Conservation (phyloP, 176 grass and related monocot species). For the Saccharum officinarum region DNA sequence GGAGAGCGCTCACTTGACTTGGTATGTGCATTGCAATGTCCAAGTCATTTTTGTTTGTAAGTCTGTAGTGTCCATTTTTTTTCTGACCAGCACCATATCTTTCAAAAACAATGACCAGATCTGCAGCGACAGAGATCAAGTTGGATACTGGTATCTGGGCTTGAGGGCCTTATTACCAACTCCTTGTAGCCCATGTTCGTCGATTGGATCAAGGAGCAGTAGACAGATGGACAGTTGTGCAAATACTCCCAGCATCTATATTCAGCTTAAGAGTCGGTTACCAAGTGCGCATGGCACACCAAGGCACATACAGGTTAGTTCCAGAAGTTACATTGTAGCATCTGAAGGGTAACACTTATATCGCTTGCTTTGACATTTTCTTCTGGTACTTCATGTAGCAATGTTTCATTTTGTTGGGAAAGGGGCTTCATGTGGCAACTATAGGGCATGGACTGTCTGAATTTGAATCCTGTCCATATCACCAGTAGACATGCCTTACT, state of each 20-base stretch:
- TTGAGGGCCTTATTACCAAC: conserved; percentile 61
- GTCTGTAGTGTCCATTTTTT: background rate
- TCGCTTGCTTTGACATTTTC: background rate
- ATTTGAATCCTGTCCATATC: background rate
- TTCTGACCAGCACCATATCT: background rate
- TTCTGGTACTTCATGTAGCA: background rate
- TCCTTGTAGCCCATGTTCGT: conserved; percentile 56
- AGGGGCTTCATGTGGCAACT: background rate
- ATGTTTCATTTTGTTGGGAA: background rate
- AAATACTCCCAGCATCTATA: conserved; percentile 62
- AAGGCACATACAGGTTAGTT: conserved; percentile 80
- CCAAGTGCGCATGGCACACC: conserved; percentile 52
- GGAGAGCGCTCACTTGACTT: conserved; percentile 82
- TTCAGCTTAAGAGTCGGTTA: conserved; percentile 61
- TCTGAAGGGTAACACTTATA: background rate
- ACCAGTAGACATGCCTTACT: background rate
- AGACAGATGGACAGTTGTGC: conserved; percentile 61
- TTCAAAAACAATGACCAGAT: conserved; percentile 53
- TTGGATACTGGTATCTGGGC: conserved; percentile 80
- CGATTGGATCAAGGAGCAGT: conserved; percentile 51
- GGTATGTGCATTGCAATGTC: conserved; percentile 52
- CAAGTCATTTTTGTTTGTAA: conserved; percentile 17
- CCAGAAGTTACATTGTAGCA: background rate
- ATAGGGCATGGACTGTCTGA: background rate
- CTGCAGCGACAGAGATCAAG: conserved; percentile 88